Conservation (phyloP, 768 basidiomycete species). For the Lactifluus subvellereus region DNA sequence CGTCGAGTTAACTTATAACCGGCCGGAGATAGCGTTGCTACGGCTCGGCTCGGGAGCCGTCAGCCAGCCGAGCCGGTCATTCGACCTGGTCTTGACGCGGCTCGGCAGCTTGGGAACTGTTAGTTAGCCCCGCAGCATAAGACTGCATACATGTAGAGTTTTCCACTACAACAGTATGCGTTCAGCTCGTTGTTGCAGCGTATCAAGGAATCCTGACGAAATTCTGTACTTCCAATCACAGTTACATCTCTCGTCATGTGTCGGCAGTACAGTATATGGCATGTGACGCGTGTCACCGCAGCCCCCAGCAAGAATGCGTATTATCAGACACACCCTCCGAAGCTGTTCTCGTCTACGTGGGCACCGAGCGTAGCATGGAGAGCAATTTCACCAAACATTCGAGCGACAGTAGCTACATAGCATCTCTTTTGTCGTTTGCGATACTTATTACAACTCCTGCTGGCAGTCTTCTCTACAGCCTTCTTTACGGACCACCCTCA, state of each 20-base stretch:
- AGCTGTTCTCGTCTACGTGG: conserved; percentile 31
- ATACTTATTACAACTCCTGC: neutral
- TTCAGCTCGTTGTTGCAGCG: too few species aligned
- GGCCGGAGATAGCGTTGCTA: neutral
- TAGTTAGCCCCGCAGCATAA: too few species aligned
- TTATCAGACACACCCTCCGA: conserved; percentile 35
- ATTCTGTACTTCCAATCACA: conserved; percentile 31
- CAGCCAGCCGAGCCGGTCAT: too few species aligned
- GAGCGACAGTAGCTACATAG: conserved; percentile 43
- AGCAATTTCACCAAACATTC: conserved; percentile 51
- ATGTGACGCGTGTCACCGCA: conserved; percentile 43
- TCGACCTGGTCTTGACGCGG: too few species aligned
- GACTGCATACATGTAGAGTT: neutral
- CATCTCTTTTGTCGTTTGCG: neutral
- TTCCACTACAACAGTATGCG: conserved; percentile 2
- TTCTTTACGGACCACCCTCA: conserved; percentile 44
- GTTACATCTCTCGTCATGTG: conserved; percentile 47
- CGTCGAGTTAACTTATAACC: conserved; percentile 41
- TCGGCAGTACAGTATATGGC: conserved; percentile 45
- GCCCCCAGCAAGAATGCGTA: conserved; percentile 39
- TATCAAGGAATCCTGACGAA: neutral
- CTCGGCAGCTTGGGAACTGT: too few species aligned
- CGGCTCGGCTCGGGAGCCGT: too few species aligned
- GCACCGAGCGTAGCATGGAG: conserved; percentile 41
- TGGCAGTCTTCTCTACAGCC: conserved; percentile 40